These are phyloP conservation scores for Sporobolomyces roseus DNA, from an alignment of 768 basidiomycete genomes.

Conservation along the genomic window DNA sequence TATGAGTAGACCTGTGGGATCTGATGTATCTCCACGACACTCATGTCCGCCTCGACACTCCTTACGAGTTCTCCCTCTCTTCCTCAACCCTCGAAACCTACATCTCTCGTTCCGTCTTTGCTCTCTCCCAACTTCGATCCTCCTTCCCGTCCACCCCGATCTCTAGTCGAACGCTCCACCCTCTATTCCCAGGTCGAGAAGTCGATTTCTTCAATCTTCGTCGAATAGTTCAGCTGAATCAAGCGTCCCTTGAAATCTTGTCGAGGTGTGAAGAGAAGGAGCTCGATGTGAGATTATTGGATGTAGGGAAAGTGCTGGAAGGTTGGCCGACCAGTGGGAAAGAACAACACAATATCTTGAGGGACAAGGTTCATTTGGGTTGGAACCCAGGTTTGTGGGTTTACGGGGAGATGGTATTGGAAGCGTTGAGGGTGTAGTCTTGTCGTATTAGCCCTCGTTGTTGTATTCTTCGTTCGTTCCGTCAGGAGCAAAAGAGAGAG, in stretches of 20 bases:
- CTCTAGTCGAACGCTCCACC: background rate
- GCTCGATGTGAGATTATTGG: background rate
- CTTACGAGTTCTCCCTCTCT: slow-evolving; percentile 9
- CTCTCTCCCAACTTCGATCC: background rate
- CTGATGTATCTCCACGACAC: slow-evolving; percentile 15
- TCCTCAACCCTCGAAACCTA: slow-evolving; percentile 1
- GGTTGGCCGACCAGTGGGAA: slow-evolving; percentile 3
- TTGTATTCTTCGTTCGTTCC: background rate
- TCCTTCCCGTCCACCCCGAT: background rate
- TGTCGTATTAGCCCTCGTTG: background rate
- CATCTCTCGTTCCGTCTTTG: background rate
- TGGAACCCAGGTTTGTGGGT: slow-evolving; percentile 10
- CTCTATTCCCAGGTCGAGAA: background rate
- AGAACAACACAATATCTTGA: no score
- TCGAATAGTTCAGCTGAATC: background rate
- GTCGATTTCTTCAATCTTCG: slow-evolving; percentile 13
- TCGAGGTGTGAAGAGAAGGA: background rate
- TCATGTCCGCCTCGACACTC: background rate
- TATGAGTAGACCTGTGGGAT: slow-evolving; percentile 1
- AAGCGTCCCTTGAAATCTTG: slow-evolving; percentile 3
- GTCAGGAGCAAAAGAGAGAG: no score
- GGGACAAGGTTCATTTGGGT: slow-evolving; percentile 6
- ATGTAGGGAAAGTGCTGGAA: slow-evolving; percentile 2
- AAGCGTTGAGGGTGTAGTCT: background rate
- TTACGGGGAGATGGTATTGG: slow-evolving; percentile 6